Evolutionary conservation across 148 eudicot species (phyloP).

Genomic region (Cornus controversa): DNA sequence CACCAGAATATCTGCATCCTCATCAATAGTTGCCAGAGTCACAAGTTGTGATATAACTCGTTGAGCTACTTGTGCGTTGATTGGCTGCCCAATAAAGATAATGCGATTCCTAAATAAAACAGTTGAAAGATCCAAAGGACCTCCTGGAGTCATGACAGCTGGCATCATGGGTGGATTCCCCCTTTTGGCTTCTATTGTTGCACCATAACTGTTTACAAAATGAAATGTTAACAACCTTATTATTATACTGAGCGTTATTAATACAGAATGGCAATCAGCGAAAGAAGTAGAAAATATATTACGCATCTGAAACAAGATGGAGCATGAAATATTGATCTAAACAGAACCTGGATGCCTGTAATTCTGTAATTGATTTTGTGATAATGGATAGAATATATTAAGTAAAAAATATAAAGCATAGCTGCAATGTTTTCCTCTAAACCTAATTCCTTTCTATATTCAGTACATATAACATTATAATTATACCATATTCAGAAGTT

Average conservation of each 20-base stretch:
- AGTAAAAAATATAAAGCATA: not conserved
- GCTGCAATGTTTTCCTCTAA: not conserved
- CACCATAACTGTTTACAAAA: conserved; percentile 50
- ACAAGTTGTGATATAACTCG: conserved; percentile 88
- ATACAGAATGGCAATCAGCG: not conserved
- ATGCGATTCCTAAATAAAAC: conserved; percentile 87
- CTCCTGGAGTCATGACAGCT: conserved; percentile 90
- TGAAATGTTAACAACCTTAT: not conserved
- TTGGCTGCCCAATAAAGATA: conserved; percentile 85
- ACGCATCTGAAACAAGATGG: not conserved
- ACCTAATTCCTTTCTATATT: not conserved
- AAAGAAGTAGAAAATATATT: not conserved
- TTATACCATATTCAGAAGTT: not conserved
- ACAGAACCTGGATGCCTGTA: not conserved
- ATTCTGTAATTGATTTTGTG: no score
- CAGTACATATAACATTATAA: not conserved
- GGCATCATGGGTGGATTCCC: conserved; percentile 89
- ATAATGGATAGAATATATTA: no score
- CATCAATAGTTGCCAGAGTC: conserved; percentile 84
- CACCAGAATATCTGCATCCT: conserved; percentile 88
- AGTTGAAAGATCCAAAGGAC: conserved; percentile 81
- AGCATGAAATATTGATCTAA: not conserved
- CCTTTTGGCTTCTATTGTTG: conserved; percentile 57
- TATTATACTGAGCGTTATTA: not conserved
- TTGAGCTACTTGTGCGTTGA: conserved; percentile 77